Evolutionary conservation across 352 stramenopile species (phyloP).

Genomic region (Phytopythium sindhum): DNA sequence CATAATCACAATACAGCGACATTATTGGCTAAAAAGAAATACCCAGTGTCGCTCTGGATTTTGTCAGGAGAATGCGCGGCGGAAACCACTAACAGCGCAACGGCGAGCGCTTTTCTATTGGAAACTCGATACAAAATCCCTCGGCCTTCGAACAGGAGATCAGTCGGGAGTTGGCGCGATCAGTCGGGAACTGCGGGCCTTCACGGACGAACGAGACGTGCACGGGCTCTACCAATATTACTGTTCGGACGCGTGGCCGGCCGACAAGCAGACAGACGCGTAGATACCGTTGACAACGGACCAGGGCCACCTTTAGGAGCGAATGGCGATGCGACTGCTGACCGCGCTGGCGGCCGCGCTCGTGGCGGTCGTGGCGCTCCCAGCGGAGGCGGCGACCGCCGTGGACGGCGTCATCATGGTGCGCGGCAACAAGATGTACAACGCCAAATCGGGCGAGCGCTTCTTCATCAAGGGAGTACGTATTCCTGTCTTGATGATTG

Average conservation of each 20-base stretch:
- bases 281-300: background rate
- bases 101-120: background rate
- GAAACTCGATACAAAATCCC: background rate
- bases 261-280: background rate
- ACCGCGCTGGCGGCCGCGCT: conserved; percentile 14
- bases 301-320: conserved; percentile 10
- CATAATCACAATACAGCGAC: background rate
- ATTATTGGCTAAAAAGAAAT: background rate
- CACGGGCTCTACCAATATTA: background rate
- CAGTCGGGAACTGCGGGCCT: conserved; percentile 2
- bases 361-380: conserved; percentile 10
- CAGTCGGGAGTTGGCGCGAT: conserved; percentile 1
- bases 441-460: conserved; percentile 70
- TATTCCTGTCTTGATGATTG: background rate
- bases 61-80: background rate
- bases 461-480: conserved; percentile 87
- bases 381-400: conserved; percentile 9
- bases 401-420: conserved; percentile 64
- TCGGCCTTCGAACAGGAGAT: conserved; percentile 3
- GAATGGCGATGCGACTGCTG: conserved; percentile 17
- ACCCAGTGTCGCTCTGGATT: background rate
- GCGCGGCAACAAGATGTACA: conserved; percentile 87
- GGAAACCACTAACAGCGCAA: conserved; percentile 4
- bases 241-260: background rate
- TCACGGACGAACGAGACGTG: background rate